These are phyloP conservation scores for Pseudozyma pruni DNA, from an alignment of 1,284 basidiomycete species.

Conservation along the genomic window DNA sequence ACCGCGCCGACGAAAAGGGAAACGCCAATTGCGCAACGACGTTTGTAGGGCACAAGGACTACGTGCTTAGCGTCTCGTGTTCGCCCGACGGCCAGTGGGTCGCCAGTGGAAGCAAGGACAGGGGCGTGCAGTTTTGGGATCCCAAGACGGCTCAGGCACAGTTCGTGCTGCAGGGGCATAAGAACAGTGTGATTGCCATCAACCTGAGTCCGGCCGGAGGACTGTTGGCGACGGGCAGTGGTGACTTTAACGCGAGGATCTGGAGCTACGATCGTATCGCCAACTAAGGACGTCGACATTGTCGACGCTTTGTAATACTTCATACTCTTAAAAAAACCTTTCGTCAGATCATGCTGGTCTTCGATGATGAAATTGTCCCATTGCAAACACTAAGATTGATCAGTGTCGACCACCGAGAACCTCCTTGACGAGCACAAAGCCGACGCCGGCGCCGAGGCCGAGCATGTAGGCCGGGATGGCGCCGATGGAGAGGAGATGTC, in stretches of 20 bases:
- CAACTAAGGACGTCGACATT: slow-evolving; percentile 14
- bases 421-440: slow-evolving; percentile 51
- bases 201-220: slow-evolving; percentile 80
- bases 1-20: slow-evolving; percentile 56
- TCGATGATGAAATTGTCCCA: no score
- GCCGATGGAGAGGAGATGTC: slow-evolving; percentile 31
- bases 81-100: slow-evolving; percentile 87
- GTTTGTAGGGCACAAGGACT: slow-evolving; percentile 87
- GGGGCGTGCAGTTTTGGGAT: slow-evolving; percentile 82
- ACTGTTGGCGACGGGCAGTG: slow-evolving; percentile 84
- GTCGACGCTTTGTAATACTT: neutral
- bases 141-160: slow-evolving; percentile 78
- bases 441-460: slow-evolving; percentile 48
- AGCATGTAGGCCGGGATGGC: slow-evolving; percentile 59
- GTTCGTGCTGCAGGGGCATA: slow-evolving; percentile 87
- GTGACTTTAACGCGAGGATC: slow-evolving; percentile 76
- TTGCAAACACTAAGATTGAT: neutral
- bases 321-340: no score
- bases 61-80: slow-evolving; percentile 81
- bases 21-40: slow-evolving; percentile 77
- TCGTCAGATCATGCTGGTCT: neutral
- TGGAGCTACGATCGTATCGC: slow-evolving; percentile 61
- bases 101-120: slow-evolving; percentile 89
- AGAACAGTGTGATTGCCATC: slow-evolving; percentile 89
- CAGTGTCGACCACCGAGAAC: slow-evolving; percentile 24